Conservation (phyloP, 805 yeast species). For the Cyberlindnera americana region DNA sequence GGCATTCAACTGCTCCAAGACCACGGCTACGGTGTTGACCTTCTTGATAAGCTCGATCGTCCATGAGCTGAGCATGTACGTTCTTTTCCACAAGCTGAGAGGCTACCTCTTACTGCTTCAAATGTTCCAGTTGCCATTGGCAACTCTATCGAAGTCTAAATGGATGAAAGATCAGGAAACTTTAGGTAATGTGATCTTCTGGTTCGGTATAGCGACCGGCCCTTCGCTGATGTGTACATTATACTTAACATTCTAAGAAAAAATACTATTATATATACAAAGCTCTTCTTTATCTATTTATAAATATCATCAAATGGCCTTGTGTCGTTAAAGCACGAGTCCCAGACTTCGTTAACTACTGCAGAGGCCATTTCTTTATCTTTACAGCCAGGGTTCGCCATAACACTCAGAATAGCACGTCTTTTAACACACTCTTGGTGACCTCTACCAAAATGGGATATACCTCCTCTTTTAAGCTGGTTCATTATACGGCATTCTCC, state of each 20-base stretch:
- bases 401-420: constrained; percentile 80
- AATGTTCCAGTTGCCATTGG: constrained; percentile 83
- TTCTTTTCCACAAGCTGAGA: constrained; percentile 72
- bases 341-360: constrained; percentile 86
- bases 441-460: constrained; percentile 62
- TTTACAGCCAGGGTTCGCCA: constrained; percentile 81
- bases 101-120: constrained; percentile 80
- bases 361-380: constrained; percentile 68
- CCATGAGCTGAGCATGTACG: constrained; percentile 92
- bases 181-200: constrained; percentile 78
- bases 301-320: constrained; percentile 94
- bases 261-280: neutral
- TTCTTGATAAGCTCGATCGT: constrained; percentile 75
- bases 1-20: constrained; percentile 60
- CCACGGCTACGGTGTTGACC: constrained; percentile 70
- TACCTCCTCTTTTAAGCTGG: constrained; percentile 53
- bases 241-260: constrained; percentile 63
- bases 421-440: constrained; percentile 90
- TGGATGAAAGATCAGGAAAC: constrained; percentile 52
- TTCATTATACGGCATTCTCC: constrained; percentile 94
- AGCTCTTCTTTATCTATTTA: constrained; percentile 26
- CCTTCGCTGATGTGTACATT: constrained; percentile 85
- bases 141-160: constrained; percentile 56
- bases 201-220: constrained; percentile 89
- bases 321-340: constrained; percentile 89